A percentile compares a stretch with the other conserved stretches of the same genome.
Evolutionary conservation across 352 stramenopile genomes (phyloP).

Genomic region (Pythium brassicae): DNA sequence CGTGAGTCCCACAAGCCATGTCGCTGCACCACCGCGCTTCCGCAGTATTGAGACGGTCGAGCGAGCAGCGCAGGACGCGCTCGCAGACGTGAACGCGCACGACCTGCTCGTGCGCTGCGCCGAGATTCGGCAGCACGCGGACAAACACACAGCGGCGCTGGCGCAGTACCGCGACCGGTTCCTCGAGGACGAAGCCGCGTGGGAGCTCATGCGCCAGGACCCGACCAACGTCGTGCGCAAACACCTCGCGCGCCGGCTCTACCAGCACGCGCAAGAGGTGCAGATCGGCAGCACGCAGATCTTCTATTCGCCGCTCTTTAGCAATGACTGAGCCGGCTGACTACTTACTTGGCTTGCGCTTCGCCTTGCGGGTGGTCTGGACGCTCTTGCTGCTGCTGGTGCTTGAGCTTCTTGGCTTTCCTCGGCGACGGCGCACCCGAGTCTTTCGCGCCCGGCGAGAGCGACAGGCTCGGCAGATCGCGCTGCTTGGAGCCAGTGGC

Average conservation of each 20-base stretch:
- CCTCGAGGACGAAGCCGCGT: slow-evolving; percentile 48
- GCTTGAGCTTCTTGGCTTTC: slow-evolving; percentile 2
- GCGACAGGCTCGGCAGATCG: slow-evolving; percentile 8
- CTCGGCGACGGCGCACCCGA: not conserved
- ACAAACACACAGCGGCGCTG: slow-evolving; percentile 38
- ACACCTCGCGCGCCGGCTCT: slow-evolving; percentile 40
- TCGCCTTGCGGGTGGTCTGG: not conserved
- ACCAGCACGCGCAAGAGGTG: slow-evolving; percentile 55
- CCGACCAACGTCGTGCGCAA: slow-evolving; percentile 60
- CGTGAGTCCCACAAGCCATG: not conserved
- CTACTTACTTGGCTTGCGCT: slow-evolving; percentile 6
- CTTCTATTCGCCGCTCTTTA: slow-evolving; percentile 62
- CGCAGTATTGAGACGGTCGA: slow-evolving; percentile 65
- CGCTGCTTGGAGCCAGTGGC: not conserved
- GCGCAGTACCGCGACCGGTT: slow-evolving; percentile 45
- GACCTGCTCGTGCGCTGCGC: slow-evolving; percentile 65
- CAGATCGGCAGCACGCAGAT: slow-evolving; percentile 61
- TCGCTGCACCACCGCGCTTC: slow-evolving; percentile 18
- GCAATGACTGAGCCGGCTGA: slow-evolving; percentile 10
- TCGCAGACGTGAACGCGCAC: slow-evolving; percentile 60
- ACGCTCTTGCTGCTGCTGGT: not conserved
- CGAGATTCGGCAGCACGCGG: slow-evolving; percentile 53
- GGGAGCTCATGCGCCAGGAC: slow-evolving; percentile 64
- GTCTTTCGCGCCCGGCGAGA: slow-evolving; percentile 7
- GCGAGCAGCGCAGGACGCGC: slow-evolving; percentile 33